phyloP scores from a whole-genome alignment of 2,329 filamentous ascomycete genomes.

The Stemphylium lycopersici region DNA sequence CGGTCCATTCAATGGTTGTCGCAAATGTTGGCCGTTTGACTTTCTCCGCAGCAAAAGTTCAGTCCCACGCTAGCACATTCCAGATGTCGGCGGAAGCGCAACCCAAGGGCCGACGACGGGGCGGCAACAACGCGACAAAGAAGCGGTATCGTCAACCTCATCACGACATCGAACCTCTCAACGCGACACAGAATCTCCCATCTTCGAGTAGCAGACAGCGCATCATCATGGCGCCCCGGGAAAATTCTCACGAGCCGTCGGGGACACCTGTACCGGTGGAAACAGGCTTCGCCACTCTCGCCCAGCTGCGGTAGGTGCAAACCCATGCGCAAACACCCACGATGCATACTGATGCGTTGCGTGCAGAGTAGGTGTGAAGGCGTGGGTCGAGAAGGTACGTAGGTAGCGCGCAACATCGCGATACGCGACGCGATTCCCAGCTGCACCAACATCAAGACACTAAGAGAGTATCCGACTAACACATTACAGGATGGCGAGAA shows the following conservation, averaged over 20 bases:
- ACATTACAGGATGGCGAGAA: conserved; percentile 73
- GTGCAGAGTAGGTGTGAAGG: conserved; percentile 68
- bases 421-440: conserved; percentile 10
- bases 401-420: conserved; percentile 6
- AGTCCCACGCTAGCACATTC: conserved; percentile 23
- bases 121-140: conserved; percentile 38
- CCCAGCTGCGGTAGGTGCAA: conserved; percentile 74
- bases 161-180: conserved; percentile 41
- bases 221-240: conserved; percentile 60
- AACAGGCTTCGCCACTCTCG: conserved; percentile 82
- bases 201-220: conserved; percentile 13
- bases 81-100: conserved; percentile 15
- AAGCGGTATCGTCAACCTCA: conserved; percentile 27
- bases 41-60: conserved; percentile 30
- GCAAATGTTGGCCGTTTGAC: conserved; percentile 21
- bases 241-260: conserved; percentile 59
- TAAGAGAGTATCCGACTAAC: conserved; percentile 20
- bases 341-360: conserved; percentile 38
- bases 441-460: conserved; percentile 21
- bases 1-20: conserved; percentile 20
- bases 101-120: conserved; percentile 16
- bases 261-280: conserved; percentile 67
- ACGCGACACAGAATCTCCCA: conserved; percentile 30
- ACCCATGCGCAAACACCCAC: conserved; percentile 29
- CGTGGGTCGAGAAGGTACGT: conserved; percentile 71